Evolutionary conservation across 192 early-diverging fungal genomes (phyloP).

Genomic region (Entophlyctis luteolus): DNA sequence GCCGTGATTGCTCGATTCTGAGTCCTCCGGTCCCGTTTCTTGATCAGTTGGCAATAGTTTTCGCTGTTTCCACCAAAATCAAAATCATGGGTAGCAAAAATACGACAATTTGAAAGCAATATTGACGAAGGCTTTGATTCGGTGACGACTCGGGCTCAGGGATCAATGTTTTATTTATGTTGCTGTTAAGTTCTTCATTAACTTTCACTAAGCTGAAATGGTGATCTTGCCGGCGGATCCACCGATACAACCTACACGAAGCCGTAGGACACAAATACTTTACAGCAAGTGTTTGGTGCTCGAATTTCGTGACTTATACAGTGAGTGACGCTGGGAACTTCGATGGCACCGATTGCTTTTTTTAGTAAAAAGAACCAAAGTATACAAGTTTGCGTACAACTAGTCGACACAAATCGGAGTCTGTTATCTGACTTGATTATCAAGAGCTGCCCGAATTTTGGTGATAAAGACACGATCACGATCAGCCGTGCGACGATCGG

Average conservation of each 20-base stretch:
- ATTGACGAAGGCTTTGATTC: too few relatives aligned
- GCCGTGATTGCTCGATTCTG: too few relatives aligned
- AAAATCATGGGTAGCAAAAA: too few relatives aligned
- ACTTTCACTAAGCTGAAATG: neutral
- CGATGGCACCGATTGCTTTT: neutral
- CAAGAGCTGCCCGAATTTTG: constrained; percentile 73
- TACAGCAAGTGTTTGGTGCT: constrained; percentile 66
- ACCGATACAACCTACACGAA: constrained; percentile 34
- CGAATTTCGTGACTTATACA: constrained; percentile 57
- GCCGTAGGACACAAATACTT: constrained; percentile 49
- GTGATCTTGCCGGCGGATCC: constrained; percentile 60
- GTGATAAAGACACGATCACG: constrained; percentile 60
- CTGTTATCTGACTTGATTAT: constrained; percentile 48
- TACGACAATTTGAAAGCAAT: too few relatives aligned
- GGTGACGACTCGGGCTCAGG: too few relatives aligned
- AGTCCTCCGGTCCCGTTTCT: too few relatives aligned
- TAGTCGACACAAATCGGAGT: constrained; percentile 56
- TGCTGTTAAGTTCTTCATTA: neutral
- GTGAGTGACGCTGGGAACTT: constrained; percentile 25
- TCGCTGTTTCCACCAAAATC: too few relatives aligned
- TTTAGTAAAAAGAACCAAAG: too few relatives aligned
- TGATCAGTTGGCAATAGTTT: too few relatives aligned
- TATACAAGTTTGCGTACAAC: constrained; percentile 46
- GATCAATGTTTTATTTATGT: too few relatives aligned
- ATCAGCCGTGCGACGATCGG: too few relatives aligned